Evolutionary conservation across 2,329 filamentous ascomycete genomes (phyloP), one percentile per base, ranked within the genome.

Genomic region (Ceratocystis harringtonii): DNA sequence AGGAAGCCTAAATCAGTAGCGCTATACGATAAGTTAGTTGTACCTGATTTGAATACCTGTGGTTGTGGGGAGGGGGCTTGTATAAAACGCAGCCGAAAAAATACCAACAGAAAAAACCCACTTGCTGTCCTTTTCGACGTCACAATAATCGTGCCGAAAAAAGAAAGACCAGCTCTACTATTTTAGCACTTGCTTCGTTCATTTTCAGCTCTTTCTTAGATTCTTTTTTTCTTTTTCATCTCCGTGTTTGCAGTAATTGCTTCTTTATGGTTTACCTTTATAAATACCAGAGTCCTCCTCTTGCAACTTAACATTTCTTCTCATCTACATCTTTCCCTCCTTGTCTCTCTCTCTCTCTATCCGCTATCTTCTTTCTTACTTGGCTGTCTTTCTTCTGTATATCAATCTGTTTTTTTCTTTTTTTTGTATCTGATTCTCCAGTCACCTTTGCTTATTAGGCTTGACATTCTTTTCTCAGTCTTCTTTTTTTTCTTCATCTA

Each of bases 101-200:
- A 52, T 41, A 41, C 36, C 8, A 41, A 10, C 8, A 41, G 10
- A 36, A 25, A 61, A 66, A 57, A 25, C 43, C 63, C 64, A 50
- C 61, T 58, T 68, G 70, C 68, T 69, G 68, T 68, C 65, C 68
- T 58, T 69, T 70, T 67, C 68, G 17, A 36, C 52, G 52, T 58
- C 52, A 58, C 52, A 7, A n/a, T 30, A 30, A 36, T 30, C 15
- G 15, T 25, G 15, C 25, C 12, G 28, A 30, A 58, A 17, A 58
- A 58, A 58, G 32, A 61, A 41, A 62, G 61, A 48, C 19, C 22
- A 25, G 45, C 25, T 44, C 43, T 41, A 50, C 28, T 48, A 48
- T 62, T 62, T 48, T 62, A 44, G 41, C 28, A 58, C 12, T 58
- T 58, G 28, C 52, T 30, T 32, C 32, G 3, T n/a, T 58, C 52